Evolutionary conservation across 208 protist species (phyloP).

Genomic region (Crithidia expoeki): DNA sequence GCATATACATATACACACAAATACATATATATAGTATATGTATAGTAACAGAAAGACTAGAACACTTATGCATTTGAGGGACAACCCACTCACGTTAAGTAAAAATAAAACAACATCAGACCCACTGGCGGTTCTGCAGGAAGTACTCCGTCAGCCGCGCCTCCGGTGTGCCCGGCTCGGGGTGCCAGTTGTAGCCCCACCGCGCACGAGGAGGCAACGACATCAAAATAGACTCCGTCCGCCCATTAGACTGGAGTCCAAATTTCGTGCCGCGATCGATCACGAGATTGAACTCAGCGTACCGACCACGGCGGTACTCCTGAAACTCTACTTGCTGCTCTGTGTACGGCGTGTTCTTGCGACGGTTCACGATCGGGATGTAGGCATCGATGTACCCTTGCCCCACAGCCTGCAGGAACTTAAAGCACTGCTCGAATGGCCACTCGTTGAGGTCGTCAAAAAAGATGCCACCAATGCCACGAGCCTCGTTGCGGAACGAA

Average conservation of each 20-base stretch:
- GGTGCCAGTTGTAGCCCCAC: slow-evolving; percentile 49
- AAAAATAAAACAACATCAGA: not conserved
- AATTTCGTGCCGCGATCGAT: slow-evolving; percentile 86
- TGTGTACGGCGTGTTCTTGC: slow-evolving; percentile 41
- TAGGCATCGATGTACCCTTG: slow-evolving; percentile 65
- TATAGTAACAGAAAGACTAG: not conserved
- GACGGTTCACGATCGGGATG: slow-evolving; percentile 61
- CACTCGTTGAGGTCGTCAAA: slow-evolving; percentile 77
- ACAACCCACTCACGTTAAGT: not conserved
- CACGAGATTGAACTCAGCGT: slow-evolving; percentile 85
- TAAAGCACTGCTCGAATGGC: slow-evolving; percentile 58
- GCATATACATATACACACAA: too few species aligned
- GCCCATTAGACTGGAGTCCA: slow-evolving; percentile 78
- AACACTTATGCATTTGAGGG: not conserved
- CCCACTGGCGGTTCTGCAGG: slow-evolving; percentile 32
- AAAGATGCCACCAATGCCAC: slow-evolving; percentile 89
- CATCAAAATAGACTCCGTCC: slow-evolving; percentile 91
- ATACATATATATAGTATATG: not conserved
- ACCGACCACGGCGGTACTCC: slow-evolving; percentile 79
- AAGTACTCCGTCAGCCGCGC: slow-evolving; percentile 43
- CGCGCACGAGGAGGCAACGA: slow-evolving; percentile 68
- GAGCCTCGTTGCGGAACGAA: slow-evolving; percentile 66
- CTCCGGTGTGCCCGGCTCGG: slow-evolving; percentile 33
- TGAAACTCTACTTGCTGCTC: slow-evolving; percentile 73
- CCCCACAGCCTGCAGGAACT: slow-evolving; percentile 57